Evolutionary conservation across 2,329 filamentous ascomycete species (phyloP).

Genomic region (Sclerotinia glacialis): DNA sequence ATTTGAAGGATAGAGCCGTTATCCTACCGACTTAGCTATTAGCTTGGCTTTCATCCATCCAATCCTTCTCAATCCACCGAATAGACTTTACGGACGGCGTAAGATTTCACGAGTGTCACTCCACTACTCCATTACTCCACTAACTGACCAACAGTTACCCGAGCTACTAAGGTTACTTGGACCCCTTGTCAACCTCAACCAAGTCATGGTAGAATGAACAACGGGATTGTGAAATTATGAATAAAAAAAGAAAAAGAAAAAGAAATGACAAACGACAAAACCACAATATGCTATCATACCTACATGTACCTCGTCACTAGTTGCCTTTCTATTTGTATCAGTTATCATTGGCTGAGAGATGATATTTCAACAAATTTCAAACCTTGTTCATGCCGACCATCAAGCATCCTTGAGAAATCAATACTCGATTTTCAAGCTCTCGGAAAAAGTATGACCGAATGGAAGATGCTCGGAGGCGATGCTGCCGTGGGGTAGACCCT

Average conservation of each 20-base stretch:
- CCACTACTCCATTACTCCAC: conserved; percentile 2
- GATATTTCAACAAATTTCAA: conserved; percentile 2
- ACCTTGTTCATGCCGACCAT: conserved; percentile 5
- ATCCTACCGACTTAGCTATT: background rate
- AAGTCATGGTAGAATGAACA: conserved; percentile 1
- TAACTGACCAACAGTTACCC: background rate
- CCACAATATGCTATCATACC: background rate
- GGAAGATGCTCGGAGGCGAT: conserved; percentile 23
- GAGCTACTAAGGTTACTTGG: background rate
- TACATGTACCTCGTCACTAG: background rate
- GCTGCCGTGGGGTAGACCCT: conserved; percentile 20
- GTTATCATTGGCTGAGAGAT: background rate
- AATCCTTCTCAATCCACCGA: conserved; percentile 2
- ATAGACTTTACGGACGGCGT: background rate
- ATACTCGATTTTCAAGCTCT: conserved; percentile 11
- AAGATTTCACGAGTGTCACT: conserved; percentile 6
- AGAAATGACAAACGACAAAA: background rate
- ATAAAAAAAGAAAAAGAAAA: background rate
- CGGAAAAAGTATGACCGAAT: conserved; percentile 27
- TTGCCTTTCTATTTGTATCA: background rate
- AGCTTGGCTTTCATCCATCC: conserved; percentile 7
- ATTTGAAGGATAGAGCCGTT: conserved; percentile 14
- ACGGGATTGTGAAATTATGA: background rate
- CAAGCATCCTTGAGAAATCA: conserved; percentile 2
- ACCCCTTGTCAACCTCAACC: conserved; percentile 9